A percentile compares a stretch with the other conserved stretches of the same genome.
Conservation (phyloP, 2,329 filamentous ascomycete species). For the Cytospora chrysosperma region DNA sequence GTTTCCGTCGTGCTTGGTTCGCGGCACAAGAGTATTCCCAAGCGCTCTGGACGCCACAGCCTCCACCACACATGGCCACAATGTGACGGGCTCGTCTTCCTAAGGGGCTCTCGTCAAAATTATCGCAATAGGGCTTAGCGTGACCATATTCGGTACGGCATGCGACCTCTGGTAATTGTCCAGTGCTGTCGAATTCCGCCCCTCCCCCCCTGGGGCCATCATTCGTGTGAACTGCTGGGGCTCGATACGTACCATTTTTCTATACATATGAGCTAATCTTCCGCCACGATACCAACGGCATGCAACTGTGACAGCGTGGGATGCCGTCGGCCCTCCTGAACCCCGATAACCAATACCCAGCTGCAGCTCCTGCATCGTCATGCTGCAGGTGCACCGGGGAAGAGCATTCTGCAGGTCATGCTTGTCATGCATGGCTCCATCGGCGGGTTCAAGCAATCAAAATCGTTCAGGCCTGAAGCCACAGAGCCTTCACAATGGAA, state of each 20-base stretch:
- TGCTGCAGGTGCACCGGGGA: neutral
- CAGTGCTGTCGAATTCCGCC: neutral
- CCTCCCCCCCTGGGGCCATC: neutral
- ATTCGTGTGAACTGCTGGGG: neutral
- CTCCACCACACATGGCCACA: neutral
- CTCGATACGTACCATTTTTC: neutral
- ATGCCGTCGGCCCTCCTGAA: neutral
- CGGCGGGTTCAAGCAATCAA: neutral
- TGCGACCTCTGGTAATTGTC: neutral
- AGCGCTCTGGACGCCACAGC: neutral
- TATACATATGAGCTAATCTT: neutral
- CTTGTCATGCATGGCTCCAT: neutral
- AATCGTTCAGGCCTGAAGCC: neutral
- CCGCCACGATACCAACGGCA: neutral
- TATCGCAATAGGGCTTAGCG: conserved; percentile 41
- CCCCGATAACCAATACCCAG: neutral
- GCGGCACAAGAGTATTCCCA: neutral
- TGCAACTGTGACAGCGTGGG: neutral
- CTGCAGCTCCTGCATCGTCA: neutral
- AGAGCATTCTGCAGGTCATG: neutral
- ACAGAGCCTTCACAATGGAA: neutral
- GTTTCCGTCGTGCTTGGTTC: neutral
- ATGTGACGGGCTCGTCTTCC: neutral
- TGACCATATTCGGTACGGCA: conserved; percentile 14
- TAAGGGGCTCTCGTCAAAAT: conserved; percentile 38